A percentile compares a stretch with the other conserved stretches of the same genome.
phyloP scores from a whole-genome alignment of 768 basidiomycete genomes.

The Tulasnella sp. region DNA sequence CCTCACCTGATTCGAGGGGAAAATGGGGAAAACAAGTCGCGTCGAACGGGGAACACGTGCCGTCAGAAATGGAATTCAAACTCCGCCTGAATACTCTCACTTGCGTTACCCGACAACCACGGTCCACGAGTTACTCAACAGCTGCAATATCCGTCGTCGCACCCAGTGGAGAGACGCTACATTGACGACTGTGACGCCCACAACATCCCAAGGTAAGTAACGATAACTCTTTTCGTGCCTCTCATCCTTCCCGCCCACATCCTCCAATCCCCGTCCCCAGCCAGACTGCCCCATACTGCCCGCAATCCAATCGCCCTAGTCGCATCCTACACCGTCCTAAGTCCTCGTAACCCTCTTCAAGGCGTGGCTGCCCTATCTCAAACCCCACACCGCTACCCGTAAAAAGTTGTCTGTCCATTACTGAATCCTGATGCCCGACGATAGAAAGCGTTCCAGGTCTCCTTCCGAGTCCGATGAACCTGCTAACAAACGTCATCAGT shows the following conservation, averaged over 20 bases:
- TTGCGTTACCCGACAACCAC: too few relatives aligned
- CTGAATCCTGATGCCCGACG: conserved; percentile 13
- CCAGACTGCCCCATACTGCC: conserved; percentile 26
- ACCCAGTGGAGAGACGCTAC: too few relatives aligned
- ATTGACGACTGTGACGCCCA: too few relatives aligned
- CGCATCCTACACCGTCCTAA: conserved; percentile 4
- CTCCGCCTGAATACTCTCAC: too few relatives aligned
- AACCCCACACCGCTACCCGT: conserved; percentile 8
- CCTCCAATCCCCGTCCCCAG: conserved; percentile 28
- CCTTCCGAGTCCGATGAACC: conserved; percentile 12
- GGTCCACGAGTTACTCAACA: too few relatives aligned
- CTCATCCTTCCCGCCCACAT: conserved; percentile 1
- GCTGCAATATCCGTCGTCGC: too few relatives aligned
- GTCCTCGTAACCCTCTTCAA: not conserved
- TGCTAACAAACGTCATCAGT: conserved; percentile 10
- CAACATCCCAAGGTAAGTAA: too few relatives aligned
- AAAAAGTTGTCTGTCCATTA: conserved; percentile 5
- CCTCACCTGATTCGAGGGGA: too few relatives aligned
- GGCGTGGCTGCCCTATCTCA: not conserved
- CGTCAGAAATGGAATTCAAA: too few relatives aligned
- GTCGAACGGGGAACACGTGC: too few relatives aligned
- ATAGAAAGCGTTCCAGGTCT: conserved; percentile 14
- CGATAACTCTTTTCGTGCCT: too few relatives aligned
- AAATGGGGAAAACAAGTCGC: too few relatives aligned
- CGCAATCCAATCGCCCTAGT: conserved; percentile 6